Evolutionary conservation across 148 eudicot species (phyloP).

Genomic region (Fagopyrum tataricum): DNA sequence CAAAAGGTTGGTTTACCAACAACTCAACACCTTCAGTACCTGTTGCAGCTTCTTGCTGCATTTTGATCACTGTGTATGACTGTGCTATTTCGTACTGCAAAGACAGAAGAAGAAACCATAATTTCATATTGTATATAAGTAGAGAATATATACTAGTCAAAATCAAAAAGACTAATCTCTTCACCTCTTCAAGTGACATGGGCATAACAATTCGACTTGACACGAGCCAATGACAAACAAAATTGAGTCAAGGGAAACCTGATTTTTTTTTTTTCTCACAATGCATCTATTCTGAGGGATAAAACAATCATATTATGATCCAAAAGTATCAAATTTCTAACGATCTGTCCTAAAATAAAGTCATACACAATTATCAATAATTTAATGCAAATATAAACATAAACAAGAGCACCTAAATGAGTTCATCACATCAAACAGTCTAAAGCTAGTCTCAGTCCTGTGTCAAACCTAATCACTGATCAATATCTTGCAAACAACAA

Average conservation of each 20-base stretch:
- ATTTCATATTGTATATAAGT: not conserved
- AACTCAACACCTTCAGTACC: slow-evolving; percentile 60
- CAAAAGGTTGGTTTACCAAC: slow-evolving; percentile 43
- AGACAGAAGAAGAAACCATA: not conserved
- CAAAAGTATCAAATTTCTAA: not conserved
- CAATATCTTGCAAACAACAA: not conserved
- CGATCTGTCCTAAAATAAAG: not conserved
- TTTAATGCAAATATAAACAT: not conserved
- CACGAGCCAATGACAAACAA: slow-evolving; percentile 13
- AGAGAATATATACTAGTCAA: not conserved
- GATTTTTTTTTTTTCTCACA: not conserved
- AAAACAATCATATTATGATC: not conserved
- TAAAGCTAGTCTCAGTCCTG: not conserved
- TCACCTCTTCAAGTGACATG: slow-evolving; percentile 64
- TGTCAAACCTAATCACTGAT: not conserved
- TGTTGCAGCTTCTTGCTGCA: slow-evolving; percentile 52
- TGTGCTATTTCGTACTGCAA: slow-evolving; percentile 69
- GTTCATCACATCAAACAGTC: not conserved
- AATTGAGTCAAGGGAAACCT: slow-evolving; percentile 23
- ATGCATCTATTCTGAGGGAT: not conserved
- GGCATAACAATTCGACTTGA: slow-evolving; percentile 73
- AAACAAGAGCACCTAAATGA: not conserved
- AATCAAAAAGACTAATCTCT: not conserved
- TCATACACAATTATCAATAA: not conserved
- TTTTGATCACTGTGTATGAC: slow-evolving; percentile 53